phyloP scores from a whole-genome alignment of 1,284 basidiomycete species.

The Hemileia vastatrix region DNA sequence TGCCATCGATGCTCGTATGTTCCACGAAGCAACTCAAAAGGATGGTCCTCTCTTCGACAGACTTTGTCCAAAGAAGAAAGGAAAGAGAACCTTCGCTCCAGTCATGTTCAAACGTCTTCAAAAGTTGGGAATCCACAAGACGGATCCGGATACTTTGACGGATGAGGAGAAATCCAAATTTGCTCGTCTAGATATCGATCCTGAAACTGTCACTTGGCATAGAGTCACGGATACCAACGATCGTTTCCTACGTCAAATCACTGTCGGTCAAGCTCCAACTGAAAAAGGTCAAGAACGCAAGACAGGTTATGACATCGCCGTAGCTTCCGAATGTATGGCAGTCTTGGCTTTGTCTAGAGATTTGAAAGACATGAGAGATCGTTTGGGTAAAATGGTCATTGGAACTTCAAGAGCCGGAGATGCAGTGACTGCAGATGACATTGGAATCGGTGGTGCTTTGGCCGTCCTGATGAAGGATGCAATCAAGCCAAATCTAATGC shows the following conservation, averaged over 20 bases:
- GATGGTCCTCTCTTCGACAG: constrained; percentile 41
- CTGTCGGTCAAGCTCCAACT: constrained; percentile 41
- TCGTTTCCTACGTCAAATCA: constrained; percentile 42
- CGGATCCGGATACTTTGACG: constrained; percentile 40
- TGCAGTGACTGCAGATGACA: constrained; percentile 41
- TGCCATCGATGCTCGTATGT: constrained; percentile 43
- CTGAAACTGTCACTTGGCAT: constrained; percentile 41
- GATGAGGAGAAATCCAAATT: constrained; percentile 38
- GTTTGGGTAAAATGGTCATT: constrained; percentile 41
- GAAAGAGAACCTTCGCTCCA: constrained; percentile 39
- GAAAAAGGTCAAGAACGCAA: constrained; percentile 40
- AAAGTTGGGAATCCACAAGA: constrained; percentile 43
- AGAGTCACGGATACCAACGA: constrained; percentile 44
- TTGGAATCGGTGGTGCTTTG: constrained; percentile 41
- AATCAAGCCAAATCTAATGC: constrained; percentile 45
- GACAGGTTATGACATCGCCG: constrained; percentile 42
- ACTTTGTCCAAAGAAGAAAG: constrained; percentile 40
- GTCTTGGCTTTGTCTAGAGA: constrained; percentile 40
- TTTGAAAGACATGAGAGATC: constrained; percentile 41
- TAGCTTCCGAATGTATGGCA: constrained; percentile 44
- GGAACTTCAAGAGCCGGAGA: constrained; percentile 35
- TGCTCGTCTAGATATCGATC: constrained; percentile 41
- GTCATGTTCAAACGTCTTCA: constrained; percentile 41
- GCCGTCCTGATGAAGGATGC: constrained; percentile 44
- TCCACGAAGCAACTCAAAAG: constrained; percentile 44